Conservation (phyloP, 108 stramenopile genomes). For the Skeletonema marinoi region DNA sequence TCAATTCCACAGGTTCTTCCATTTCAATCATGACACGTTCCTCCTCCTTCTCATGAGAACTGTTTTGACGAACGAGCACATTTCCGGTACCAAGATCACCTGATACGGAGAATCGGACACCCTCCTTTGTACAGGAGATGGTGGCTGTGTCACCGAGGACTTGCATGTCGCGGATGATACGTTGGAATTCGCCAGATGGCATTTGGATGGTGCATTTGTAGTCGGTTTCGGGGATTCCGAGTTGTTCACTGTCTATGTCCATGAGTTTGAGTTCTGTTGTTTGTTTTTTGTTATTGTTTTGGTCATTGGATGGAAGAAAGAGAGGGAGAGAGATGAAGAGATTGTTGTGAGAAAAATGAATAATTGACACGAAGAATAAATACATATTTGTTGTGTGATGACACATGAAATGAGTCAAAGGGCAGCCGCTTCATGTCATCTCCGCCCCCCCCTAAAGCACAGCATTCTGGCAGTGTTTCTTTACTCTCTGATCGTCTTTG, state of each 20-base stretch:
- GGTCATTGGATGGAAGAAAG: neutral
- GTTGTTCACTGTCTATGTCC: slow-evolving; percentile 98
- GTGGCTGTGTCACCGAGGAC: slow-evolving; percentile 98
- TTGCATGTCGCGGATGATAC: slow-evolving; percentile 96
- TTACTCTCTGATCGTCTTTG: too few species aligned
- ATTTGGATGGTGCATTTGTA: slow-evolving; percentile 98
- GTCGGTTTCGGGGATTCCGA: slow-evolving; percentile 98
- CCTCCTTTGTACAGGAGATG: slow-evolving; percentile 95
- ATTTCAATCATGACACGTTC: slow-evolving; percentile 94
- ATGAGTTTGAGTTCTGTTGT: slow-evolving; percentile 94
- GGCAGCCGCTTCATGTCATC: neutral
- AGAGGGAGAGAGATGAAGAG: neutral
- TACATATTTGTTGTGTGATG: neutral
- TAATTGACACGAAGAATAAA: neutral
- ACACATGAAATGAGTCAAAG: neutral
- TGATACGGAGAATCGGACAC: slow-evolving; percentile 89
- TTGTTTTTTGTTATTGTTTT: neutral
- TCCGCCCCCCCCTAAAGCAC: neutral
- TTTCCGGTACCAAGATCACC: slow-evolving; percentile 97
- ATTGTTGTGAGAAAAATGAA: slow-evolving; percentile 1
- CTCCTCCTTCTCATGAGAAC: slow-evolving; percentile 91
- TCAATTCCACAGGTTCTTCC: slow-evolving; percentile 97
- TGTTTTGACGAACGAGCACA: slow-evolving; percentile 89
- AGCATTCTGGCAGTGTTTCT: neutral
- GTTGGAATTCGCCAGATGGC: slow-evolving; percentile 95